These are phyloP conservation scores for Candida yuanshanica DNA, from an alignment of 805 yeast genomes.

Conservation along the genomic window DNA sequence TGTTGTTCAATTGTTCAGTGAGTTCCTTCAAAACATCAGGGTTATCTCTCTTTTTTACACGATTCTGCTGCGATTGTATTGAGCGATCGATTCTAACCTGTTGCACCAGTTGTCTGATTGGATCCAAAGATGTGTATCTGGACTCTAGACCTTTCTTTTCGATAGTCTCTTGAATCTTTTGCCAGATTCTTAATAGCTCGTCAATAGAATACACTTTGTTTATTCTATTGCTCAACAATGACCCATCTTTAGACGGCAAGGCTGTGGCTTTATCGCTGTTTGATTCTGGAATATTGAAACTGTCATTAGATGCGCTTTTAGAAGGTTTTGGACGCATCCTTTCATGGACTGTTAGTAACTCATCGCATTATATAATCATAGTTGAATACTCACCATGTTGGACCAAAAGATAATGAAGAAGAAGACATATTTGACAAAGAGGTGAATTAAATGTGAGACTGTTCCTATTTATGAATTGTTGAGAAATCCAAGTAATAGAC, in stretches of 20 bases:
- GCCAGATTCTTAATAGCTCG: slow-evolving; percentile 51
- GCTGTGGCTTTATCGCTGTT: background rate
- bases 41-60: background rate
- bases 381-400: slow-evolving; percentile 23
- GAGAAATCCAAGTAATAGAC: too few relatives aligned
- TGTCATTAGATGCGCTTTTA: slow-evolving; percentile 9
- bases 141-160: slow-evolving; percentile 25
- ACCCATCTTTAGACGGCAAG: slow-evolving; percentile 19
- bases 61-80: slow-evolving; percentile 7
- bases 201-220: slow-evolving; percentile 43
- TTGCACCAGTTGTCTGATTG: slow-evolving; percentile 16
- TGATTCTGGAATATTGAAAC: slow-evolving; percentile 1
- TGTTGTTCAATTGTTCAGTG: slow-evolving; percentile 13
- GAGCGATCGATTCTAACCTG: slow-evolving; percentile 20
- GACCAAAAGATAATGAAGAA: slow-evolving; percentile 26
- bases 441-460: too few relatives aligned
- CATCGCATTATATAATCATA: background rate
- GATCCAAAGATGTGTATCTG: slow-evolving; percentile 27
- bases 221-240: slow-evolving; percentile 27
- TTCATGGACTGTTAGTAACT: slow-evolving; percentile 8
- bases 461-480: too few relatives aligned
- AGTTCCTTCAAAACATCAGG: slow-evolving; percentile 11
- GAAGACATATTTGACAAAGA: slow-evolving; percentile 25
- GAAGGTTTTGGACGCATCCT: slow-evolving; percentile 30
- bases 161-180: slow-evolving; percentile 28